Evolutionary conservation across 441 rosid species (phyloP), one percentile per base, ranked within the genome.

Genomic region (Daphne laureola): DNA sequence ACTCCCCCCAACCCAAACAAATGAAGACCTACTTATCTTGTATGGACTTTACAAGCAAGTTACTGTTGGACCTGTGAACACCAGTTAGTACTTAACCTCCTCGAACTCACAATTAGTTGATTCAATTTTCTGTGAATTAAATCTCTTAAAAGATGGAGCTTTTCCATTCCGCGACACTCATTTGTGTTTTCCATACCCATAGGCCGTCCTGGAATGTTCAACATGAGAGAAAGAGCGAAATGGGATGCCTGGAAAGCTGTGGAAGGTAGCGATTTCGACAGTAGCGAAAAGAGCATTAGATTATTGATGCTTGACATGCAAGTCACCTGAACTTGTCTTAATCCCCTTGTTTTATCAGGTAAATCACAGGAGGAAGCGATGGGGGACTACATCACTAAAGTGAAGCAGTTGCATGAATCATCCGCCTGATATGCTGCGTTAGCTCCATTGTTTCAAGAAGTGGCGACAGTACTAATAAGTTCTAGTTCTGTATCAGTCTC

Each of bases 231-330:
- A 9, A 76, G 80, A 65, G 86, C 87, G 0, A 92, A 92, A 75
- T 92, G 98, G 98, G 96, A 92, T 69, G 96, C 98, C 14, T 92
- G 96, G 98, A 92, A 92, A 79, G 79, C 82, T 43, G 91, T 81
- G 65, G 92, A 92, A 81, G 86, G 98, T 88, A 31, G 4, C 11
- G 38, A 31, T 31, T 31, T 31, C 11, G 11, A 31, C 38, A 5
- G 2, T 31, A 5, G 38, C 4, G 1, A 31, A 31, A 9, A 31
- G 38, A 31, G 11, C 38, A 31, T 9, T 31, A 31, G 38, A 31
- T 31, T 9, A 31, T 31, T 9, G 11, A 11, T 31, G 2, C 2
- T 31, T 31, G 38, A 31, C 1, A 9, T 31, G 38, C 38, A 31
- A 6, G 11, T 31, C 38, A 7, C 12, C 38, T 31, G 38, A 31